Conservation (phyloP, 2,329 filamentous ascomycete genomes). For the Dendrostoma leiphaemia region DNA sequence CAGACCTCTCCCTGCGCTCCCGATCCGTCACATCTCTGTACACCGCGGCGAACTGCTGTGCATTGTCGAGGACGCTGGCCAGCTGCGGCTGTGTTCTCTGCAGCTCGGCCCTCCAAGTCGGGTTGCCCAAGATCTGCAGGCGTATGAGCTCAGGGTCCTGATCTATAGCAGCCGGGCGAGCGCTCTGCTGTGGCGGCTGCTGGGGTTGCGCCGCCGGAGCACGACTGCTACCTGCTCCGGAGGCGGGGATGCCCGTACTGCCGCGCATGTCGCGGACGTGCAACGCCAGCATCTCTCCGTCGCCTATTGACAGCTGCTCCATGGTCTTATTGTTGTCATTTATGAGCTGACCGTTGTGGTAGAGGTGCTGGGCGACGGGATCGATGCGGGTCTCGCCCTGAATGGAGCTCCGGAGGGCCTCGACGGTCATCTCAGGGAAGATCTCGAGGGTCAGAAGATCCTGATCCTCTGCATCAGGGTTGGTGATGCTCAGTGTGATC, state of each 20-base stretch:
- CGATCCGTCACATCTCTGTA: slow-evolving; percentile 66
- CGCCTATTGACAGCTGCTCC: slow-evolving; percentile 73
- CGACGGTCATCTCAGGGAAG: slow-evolving; percentile 76
- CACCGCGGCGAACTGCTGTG: slow-evolving; percentile 71
- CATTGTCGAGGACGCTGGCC: slow-evolving; percentile 72
- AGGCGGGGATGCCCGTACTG: slow-evolving; percentile 38
- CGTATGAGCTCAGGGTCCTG: slow-evolving; percentile 80
- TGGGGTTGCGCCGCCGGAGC: slow-evolving; percentile 27
- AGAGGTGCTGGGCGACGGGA: slow-evolving; percentile 74
- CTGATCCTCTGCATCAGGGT: slow-evolving; percentile 67
- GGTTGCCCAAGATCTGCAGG: slow-evolving; percentile 78
- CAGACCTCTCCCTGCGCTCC: slow-evolving; percentile 69
- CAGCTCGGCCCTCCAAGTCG: slow-evolving; percentile 66
- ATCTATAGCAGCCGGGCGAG: slow-evolving; percentile 26
- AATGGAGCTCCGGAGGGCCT: slow-evolving; percentile 83
- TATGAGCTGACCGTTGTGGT: slow-evolving; percentile 84
- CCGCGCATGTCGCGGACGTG: slow-evolving; percentile 66
- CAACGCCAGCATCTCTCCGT: slow-evolving; percentile 91
- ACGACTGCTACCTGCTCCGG: slow-evolving; percentile 21
- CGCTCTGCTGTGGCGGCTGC: slow-evolving; percentile 25
- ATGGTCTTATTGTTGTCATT: slow-evolving; percentile 77
- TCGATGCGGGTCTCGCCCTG: slow-evolving; percentile 78
- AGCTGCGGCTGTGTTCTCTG: slow-evolving; percentile 73
- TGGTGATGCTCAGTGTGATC: slow-evolving; percentile 82
- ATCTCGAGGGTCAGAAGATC: slow-evolving; percentile 82